Evolutionary conservation across 495 filamentous ascomycete species (phyloP).

Genomic region (Penicillium verhagenii): DNA sequence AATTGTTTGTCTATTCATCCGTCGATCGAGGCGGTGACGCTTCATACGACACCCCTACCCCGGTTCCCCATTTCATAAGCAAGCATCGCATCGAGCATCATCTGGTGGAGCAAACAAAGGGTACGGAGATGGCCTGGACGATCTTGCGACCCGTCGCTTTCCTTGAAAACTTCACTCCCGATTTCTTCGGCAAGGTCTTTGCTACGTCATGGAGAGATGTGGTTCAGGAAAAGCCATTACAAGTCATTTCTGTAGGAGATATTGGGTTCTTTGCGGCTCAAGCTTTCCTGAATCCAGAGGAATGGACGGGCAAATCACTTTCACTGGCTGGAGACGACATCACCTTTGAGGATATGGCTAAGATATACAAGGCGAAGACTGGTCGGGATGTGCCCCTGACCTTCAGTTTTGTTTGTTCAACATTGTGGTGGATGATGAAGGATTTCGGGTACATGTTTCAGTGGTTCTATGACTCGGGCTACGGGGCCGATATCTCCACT

Average conservation of each 20-base stretch:
- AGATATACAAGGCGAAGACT: conserved; percentile 48
- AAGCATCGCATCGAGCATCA: conserved; percentile 67
- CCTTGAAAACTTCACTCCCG: conserved; percentile 62
- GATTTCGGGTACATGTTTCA: conserved; percentile 61
- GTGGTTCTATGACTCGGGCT: conserved; percentile 64
- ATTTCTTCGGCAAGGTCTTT: conserved; percentile 61
- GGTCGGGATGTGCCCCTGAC: conserved; percentile 51
- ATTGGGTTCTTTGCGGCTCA: conserved; percentile 65
- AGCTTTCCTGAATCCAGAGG: conserved; percentile 53
- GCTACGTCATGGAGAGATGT: conserved; percentile 47
- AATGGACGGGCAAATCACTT: conserved; percentile 45
- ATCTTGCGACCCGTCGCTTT: conserved; percentile 66
- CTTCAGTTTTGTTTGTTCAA: conserved; percentile 38
- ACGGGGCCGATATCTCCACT: conserved; percentile 55
- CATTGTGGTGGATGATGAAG: conserved; percentile 44
- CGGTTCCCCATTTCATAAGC: conserved; percentile 59
- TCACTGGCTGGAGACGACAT: conserved; percentile 62
- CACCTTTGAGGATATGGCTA: conserved; percentile 47
- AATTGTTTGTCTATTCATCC: conserved; percentile 63
- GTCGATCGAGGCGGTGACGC: conserved; percentile 66
- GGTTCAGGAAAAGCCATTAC: conserved; percentile 51
- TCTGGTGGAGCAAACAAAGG: conserved; percentile 44
- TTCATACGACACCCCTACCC: conserved; percentile 55
- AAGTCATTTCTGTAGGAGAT: conserved; percentile 56
- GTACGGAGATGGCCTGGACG: conserved; percentile 54